Conservation (phyloP, 2,329 filamentous ascomycete species). For the Venturia asperata region DNA sequence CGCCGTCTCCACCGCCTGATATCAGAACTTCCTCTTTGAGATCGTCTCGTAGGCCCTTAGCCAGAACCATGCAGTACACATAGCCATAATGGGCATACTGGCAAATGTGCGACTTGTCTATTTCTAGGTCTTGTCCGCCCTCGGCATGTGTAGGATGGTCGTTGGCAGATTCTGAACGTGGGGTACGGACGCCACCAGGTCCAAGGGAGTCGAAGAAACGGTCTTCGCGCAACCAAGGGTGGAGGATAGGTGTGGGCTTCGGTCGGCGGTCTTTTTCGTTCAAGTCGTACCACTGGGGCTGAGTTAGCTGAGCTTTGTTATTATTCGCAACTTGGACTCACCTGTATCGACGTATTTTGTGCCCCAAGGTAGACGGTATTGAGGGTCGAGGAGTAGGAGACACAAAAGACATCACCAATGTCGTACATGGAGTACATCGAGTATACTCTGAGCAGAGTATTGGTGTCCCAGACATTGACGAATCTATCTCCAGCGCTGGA, state of each 20-base stretch:
- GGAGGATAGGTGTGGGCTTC: conserved; percentile 56
- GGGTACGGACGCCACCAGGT: conserved; percentile 72
- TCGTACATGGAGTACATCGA: conserved; percentile 92
- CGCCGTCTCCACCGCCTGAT: conserved; percentile 87
- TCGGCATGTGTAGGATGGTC: conserved; percentile 41
- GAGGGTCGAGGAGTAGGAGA: conserved; percentile 74
- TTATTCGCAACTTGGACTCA: conserved; percentile 25
- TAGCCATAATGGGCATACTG: conserved; percentile 95
- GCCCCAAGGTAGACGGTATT: conserved; percentile 85
- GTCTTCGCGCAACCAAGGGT: conserved; percentile 71
- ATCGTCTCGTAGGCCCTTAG: conserved; percentile 57
- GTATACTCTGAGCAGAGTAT: conserved; percentile 67
- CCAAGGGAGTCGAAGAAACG: conserved; percentile 90
- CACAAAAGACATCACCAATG: conserved; percentile 90
- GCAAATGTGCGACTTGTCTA: conserved; percentile 69
- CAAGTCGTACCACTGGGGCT: conserved; percentile 64
- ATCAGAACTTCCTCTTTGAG: conserved; percentile 73
- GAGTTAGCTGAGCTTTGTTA: conserved; percentile 25
- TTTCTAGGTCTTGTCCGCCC: conserved; percentile 66
- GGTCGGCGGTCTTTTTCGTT: conserved; percentile 55
- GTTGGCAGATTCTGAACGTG: conserved; percentile 56
- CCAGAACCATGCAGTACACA: conserved; percentile 90
- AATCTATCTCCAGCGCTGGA: conserved; percentile 91
- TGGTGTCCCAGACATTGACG: conserved; percentile 83
- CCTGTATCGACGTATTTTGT: conserved; percentile 87